Base-by-base conservation (phyloP, 164 flowering plant species). In the Platanus orientalis region DNA sequence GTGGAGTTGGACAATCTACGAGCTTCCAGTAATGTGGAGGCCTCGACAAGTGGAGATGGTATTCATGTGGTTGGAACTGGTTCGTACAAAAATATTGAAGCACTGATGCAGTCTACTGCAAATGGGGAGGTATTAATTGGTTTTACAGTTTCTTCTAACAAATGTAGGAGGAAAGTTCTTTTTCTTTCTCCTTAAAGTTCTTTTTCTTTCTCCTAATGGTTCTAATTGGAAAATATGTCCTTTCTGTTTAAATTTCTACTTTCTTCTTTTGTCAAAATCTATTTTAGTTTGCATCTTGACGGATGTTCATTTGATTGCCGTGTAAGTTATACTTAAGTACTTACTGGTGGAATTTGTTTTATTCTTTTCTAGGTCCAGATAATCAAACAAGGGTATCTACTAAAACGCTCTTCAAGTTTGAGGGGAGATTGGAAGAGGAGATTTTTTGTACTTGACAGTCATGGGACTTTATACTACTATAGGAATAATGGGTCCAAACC, bases 401-500 rank as follows among this genome's bases (percentile, higher is more conserved):
- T 88, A 52, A 90, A 90, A 73, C 80, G 87, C 64, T 84, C 96
- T 64, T 84, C 93, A 54, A 80, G 78, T 72, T 69, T 83, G 68
- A 87, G 96, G 64, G 89, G 85, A 63, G 92, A 90, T 67, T 90
- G 96, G 94, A 93, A 89, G 70, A 83, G 98, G 72, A 80, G 94
- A 58, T 93, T 88, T 67, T 93, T 93, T 76, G 92, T 93, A 40
- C 97, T 93, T 58, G 89, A 93, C 67, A 88, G 81, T 64, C 90
- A 75, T 47, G 98, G 98, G 63, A 78, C 80, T 50, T 75, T 93
- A 45, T 87, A 77, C 65, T 93, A 90, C 69, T 90, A 88, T 61
- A 75, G 86, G 70, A 76, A 65, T 47, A 82, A 80, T 66, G 83
- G 79, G 54, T 65, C 74, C 63, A 84, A 80, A 75, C 60, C 74